Percentiles rank a stretch among this genome's conserved stretches.
Conservation (phyloP, 306 rosid species). For the Prunus mume region DNA sequence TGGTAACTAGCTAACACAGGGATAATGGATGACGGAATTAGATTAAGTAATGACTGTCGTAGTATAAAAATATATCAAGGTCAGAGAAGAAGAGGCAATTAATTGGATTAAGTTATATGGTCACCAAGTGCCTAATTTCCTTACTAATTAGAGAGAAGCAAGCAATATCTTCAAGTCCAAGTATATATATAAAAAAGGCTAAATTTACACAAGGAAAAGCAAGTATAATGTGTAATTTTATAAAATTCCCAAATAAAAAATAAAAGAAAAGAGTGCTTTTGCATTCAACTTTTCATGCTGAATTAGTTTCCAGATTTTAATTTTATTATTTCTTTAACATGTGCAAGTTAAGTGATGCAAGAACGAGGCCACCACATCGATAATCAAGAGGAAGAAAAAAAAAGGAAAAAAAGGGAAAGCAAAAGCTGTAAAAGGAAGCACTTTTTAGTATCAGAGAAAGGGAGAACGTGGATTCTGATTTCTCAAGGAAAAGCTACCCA, state of each 20-base stretch:
- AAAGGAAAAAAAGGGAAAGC: slow-evolving; percentile 41
- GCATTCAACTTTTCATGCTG: not conserved
- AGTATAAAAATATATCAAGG: no score
- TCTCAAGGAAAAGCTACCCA: slow-evolving; percentile 27
- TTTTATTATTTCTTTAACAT: not conserved
- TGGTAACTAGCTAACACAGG: no score
- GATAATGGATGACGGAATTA: no score
- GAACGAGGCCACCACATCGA: slow-evolving; percentile 26
- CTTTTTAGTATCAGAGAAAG: slow-evolving; percentile 43
- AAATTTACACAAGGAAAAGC: not conserved
- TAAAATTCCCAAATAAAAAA: no score
- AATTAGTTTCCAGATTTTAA: slow-evolving; percentile 14
- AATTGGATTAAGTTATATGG: no score
- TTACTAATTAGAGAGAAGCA: no score
- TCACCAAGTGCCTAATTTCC: no score
- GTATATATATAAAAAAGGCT: no score
- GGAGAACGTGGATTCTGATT: slow-evolving; percentile 29
- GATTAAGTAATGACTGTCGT: no score
- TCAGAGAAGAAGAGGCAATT: no score
- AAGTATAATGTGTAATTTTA: no score
- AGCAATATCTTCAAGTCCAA: no score
- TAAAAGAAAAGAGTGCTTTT: not conserved
- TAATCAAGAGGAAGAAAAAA: slow-evolving; percentile 27
- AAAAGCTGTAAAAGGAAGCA: slow-evolving; percentile 48
- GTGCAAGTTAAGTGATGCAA: slow-evolving; percentile 17